Base-by-base conservation (phyloP, 192 early-diverging fungal genomes). In the Podila epicladia region DNA sequence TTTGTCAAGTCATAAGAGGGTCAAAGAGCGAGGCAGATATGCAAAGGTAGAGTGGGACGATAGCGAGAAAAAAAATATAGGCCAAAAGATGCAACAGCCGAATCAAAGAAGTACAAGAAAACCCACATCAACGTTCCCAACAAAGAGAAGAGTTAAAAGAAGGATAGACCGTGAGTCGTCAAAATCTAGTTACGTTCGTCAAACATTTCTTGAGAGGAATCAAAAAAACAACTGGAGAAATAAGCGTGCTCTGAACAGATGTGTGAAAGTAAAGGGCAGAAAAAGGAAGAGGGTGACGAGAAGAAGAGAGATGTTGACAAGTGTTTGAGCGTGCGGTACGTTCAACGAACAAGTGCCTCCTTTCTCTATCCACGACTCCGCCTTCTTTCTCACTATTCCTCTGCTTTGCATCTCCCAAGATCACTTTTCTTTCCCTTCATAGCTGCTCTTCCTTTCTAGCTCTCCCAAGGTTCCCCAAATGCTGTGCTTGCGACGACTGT, bases 141-240 rank as follows among this genome's bases (percentile, higher is more conserved):
- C 59, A 29, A 60, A 15, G 35, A 53, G 41, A 58, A 37, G n/a
- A 53, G 48, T 28, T 35, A 53, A 31, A 53, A 64, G 66, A 78
- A 57, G 64, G 58, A 66, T 28, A 78, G 75, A 78, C 75, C 75
- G 75, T 78, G 75, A 78, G 75, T 78, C 75, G 69, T 78, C 75
- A 78, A 78, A 78, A 78, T 78, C 63, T 67, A 58, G 58, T 53
- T 71, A 78, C 64, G 45, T 70, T 78, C 74, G 69, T 78, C 75
- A 69, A 71, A 71, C 68, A 71, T 78, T 67, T 71, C 63, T 71
- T 71, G 69, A 78, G 75, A 78, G 75, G 75, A 78, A 78, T 78
- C 68, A 70, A 71, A 78, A 77, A 78, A 78, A 71, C 75, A 78
- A 78, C 75, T 78, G 64, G 75, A 78, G 75, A 78, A 71, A 3